phyloP scores from a whole-genome alignment of 2,329 filamentous ascomycete genomes.

The Monosporascus sp. region DNA sequence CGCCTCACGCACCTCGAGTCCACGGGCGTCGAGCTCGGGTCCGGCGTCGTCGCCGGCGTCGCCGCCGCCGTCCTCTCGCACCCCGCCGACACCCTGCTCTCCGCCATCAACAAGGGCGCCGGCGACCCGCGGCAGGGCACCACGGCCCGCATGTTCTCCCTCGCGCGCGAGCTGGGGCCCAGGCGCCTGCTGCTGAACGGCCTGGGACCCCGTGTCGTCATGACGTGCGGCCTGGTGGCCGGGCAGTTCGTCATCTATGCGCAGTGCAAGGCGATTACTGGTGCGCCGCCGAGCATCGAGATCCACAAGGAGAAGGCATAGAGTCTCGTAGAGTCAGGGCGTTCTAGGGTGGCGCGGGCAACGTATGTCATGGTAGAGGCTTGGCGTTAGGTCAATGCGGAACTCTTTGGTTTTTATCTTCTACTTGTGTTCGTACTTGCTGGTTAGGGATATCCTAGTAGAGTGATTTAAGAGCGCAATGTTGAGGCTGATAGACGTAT shows the following conservation, averaged over 20 bases:
- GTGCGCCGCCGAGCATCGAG: slow-evolving; percentile 45
- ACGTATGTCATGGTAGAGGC: no score
- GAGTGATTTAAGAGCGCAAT: no score
- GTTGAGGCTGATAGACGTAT: no score
- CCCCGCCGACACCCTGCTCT: slow-evolving; percentile 66
- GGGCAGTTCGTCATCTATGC: slow-evolving; percentile 52
- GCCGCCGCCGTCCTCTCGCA: slow-evolving; percentile 85
- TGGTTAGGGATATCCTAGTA: no score
- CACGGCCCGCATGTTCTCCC: slow-evolving; percentile 46
- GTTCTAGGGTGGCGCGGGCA: no score
- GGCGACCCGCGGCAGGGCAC: slow-evolving; percentile 42
- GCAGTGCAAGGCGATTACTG: slow-evolving; percentile 48
- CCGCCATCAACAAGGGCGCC: slow-evolving; percentile 51
- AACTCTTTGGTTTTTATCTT: no score
- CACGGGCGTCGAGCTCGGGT: slow-evolving; percentile 79
- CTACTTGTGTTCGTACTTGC: no score
- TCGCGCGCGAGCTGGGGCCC: slow-evolving; percentile 46
- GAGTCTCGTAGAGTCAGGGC: no score
- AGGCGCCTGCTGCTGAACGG: slow-evolving; percentile 41
- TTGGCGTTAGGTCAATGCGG: no score
- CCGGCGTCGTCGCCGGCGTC: slow-evolving; percentile 82
- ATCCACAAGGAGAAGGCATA: slow-evolving; percentile 42
- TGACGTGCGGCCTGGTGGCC: slow-evolving; percentile 49
- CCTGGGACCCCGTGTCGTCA: slow-evolving; percentile 45
- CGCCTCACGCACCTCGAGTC: slow-evolving; percentile 64